Conservation (phyloP, 106 monocot species). For the Dactylorhiza incarnata region DNA sequence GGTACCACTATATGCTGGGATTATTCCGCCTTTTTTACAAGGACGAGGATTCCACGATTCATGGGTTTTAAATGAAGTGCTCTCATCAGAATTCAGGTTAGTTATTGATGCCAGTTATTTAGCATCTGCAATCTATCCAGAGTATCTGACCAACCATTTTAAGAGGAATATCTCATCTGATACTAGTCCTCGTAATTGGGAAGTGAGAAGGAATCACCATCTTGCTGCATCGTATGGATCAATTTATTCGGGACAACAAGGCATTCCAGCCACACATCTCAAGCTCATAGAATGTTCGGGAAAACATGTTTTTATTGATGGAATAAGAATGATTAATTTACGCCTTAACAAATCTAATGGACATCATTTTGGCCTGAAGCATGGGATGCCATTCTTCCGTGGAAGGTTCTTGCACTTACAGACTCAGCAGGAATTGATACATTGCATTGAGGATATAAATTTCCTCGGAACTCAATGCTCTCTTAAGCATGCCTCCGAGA, state of each 20-base stretch:
- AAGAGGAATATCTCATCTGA: background rate
- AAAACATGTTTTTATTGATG: conserved; percentile 32
- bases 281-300: conserved; percentile 41
- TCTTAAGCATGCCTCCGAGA: conserved; percentile 13
- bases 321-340: conserved; percentile 15
- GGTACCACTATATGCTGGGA: conserved; percentile 40
- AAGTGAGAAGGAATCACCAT: conserved; percentile 46
- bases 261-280: background rate
- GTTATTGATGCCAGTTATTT: conserved; percentile 60
- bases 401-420: conserved; percentile 2
- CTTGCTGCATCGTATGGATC: conserved; percentile 78
- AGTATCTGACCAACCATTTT: conserved; percentile 17
- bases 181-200: conserved; percentile 30
- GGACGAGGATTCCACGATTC: conserved; percentile 57
- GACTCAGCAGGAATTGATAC: conserved; percentile 16
- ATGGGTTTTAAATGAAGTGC: conserved; percentile 75
- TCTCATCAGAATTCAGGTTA: conserved; percentile 62
- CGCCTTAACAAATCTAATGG: background rate
- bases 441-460: conserved; percentile 15
- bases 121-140: conserved; percentile 42
- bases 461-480: conserved; percentile 9
- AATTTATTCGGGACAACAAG: conserved; percentile 31
- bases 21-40: conserved; percentile 80
- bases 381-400: conserved; percentile 6
- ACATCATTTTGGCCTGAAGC: background rate